These are phyloP conservation scores for Pleurotus ostreatus DNA, from an alignment of 768 basidiomycete genomes.

Conservation along the genomic window DNA sequence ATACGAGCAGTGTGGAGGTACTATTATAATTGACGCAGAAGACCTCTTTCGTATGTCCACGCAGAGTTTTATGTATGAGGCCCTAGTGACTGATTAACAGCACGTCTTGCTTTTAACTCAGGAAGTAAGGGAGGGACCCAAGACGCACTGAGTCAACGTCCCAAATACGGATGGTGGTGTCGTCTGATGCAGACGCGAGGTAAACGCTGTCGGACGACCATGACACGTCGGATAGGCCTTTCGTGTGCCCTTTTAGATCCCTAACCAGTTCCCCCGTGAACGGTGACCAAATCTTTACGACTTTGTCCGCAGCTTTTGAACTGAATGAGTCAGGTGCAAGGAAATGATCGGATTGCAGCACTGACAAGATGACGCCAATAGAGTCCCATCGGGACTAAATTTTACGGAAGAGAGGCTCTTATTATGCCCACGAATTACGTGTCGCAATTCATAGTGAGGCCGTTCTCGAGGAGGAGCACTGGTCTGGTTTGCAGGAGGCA, in stretches of 20 bases:
- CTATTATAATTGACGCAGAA: conserved; percentile 93
- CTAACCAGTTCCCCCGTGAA: conserved; percentile 74
- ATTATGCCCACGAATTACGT: conserved; percentile 73
- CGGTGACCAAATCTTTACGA: conserved; percentile 81
- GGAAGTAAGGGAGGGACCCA: conserved; percentile 8
- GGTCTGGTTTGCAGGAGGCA: conserved; percentile 25
- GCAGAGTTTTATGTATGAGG: conserved; percentile 63
- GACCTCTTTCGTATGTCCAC: conserved; percentile 83
- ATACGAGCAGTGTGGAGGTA: conserved; percentile 83
- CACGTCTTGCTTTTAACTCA: conserved; percentile 1
- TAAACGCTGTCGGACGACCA: conserved; percentile 83
- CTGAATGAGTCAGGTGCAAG: conserved; percentile 8
- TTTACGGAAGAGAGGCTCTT: conserved; percentile 85
- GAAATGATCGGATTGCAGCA: conserved; percentile 12
- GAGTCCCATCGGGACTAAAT: conserved; percentile 85
- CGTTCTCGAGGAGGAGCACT: conserved; percentile 36
- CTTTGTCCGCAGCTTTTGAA: conserved; percentile 62
- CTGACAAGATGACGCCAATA: conserved; percentile 86
- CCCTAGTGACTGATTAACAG: conserved; percentile 41
- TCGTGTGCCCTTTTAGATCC: conserved; percentile 70
- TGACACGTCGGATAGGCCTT: conserved; percentile 84
- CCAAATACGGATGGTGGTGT: conserved; percentile 87
- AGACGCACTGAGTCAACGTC: conserved; percentile 70
- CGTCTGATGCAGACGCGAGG: conserved; percentile 91
- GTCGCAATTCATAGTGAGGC: conserved; percentile 68